phyloP scores from a whole-genome alignment of 371 early-diverging fungal species.

The Lichtheimia hyalospora region DNA sequence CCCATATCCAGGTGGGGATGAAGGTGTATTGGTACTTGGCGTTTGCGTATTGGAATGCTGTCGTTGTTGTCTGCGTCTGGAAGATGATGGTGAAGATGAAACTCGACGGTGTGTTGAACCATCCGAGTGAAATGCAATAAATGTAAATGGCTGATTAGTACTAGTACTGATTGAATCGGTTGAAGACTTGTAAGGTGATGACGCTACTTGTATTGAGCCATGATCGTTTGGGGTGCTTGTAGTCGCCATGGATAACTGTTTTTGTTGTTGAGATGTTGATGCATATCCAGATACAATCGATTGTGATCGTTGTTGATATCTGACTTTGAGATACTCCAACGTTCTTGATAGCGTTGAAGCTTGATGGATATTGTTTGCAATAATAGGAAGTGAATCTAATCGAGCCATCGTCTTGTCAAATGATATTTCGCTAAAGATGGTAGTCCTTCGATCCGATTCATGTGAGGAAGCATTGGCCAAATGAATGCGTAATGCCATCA shows the following conservation, averaged over 20 bases:
- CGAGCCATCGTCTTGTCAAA: constrained; percentile 13
- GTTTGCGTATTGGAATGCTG: neutral
- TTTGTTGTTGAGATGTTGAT: constrained; percentile 22
- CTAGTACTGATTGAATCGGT: neutral
- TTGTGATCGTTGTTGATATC: constrained; percentile 6
- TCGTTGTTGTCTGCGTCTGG: neutral
- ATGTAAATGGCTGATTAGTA: too few relatives aligned
- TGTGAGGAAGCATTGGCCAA: constrained; percentile 30
- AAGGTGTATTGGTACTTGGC: too few relatives aligned
- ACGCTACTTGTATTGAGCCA: neutral
- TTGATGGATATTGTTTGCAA: neutral
- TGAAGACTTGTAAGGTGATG: neutral
- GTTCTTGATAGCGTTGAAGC: constrained; percentile 9
- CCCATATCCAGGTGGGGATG: too few relatives aligned
- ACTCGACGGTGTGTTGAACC: too few relatives aligned
- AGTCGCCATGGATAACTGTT: neutral
- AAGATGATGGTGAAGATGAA: too few relatives aligned
- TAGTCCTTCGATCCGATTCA: constrained; percentile 15
- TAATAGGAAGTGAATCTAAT: neutral
- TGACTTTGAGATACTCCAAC: neutral
- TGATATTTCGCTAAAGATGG: constrained; percentile 19
- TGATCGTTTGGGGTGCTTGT: neutral
- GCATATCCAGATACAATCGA: constrained; percentile 7
- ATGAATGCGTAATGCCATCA: constrained; percentile 41
- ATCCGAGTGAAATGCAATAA: too few relatives aligned